These are phyloP conservation scores for Dissophora globulifera DNA, from an alignment of 192 early-diverging fungal species.

Conservation along the genomic window DNA sequence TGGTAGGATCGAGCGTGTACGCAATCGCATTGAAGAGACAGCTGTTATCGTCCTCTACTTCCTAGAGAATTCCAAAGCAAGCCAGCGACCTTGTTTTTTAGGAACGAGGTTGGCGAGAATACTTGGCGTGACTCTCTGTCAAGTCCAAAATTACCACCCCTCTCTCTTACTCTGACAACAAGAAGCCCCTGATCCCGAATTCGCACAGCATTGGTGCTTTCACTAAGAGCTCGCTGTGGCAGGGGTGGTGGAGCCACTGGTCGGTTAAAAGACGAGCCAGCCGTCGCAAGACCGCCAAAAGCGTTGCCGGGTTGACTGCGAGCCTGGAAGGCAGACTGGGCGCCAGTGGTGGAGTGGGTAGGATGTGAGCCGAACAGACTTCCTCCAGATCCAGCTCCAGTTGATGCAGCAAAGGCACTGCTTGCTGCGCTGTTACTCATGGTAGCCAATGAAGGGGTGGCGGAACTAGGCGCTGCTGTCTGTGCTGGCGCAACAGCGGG, in stretches of 20 bases:
- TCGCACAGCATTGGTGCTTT: constrained; percentile 16
- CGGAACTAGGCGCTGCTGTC: neutral
- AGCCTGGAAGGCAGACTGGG: constrained; percentile 24
- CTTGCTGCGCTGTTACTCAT: neutral
- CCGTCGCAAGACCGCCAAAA: constrained; percentile 19
- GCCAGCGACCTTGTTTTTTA: neutral
- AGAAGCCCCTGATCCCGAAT: constrained; percentile 38
- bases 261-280: constrained; percentile 12
- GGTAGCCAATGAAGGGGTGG: too few relatives aligned
- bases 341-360: neutral
- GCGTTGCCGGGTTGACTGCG: neutral
- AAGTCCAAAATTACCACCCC: neutral
- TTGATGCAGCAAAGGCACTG: neutral
- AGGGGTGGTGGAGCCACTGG: neutral
- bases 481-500: neutral
- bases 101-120: neutral
- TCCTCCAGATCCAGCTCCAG: neutral
- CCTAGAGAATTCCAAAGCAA: constrained; percentile 20
- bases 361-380: constrained; percentile 26
- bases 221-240: neutral
- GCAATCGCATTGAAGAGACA: constrained; percentile 78
- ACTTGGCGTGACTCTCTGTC: neutral
- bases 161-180: constrained; percentile 37
- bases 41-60: constrained; percentile 76
- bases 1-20: constrained; percentile 41